Conservation (phyloP, 139 green algal species). For the Axilococcus clingmanii region DNA sequence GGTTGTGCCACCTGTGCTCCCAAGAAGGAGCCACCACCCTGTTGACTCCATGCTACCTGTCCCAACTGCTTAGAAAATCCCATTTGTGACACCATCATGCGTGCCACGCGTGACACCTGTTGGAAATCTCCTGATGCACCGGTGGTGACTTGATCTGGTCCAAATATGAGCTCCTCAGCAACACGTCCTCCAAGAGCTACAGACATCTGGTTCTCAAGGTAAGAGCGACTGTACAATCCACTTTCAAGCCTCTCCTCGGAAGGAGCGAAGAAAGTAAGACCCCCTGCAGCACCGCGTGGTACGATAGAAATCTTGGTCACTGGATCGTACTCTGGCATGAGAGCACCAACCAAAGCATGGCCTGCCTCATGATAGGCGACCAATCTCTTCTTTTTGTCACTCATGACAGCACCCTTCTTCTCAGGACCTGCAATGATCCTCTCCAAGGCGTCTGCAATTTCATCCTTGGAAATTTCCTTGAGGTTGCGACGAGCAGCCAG, state of each 20-base stretch:
- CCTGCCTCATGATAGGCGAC: conserved; percentile 97
- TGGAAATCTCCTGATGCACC: conserved; percentile 89
- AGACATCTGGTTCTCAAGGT: conserved; percentile 63
- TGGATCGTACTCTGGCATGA: conserved; percentile 99
- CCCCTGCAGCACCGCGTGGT: conserved; percentile 84
- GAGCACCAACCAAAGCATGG: conserved; percentile 86
- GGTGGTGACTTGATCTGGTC: conserved; percentile 92
- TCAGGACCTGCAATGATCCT: conserved; percentile 97
- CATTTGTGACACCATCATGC: conserved; percentile 93
- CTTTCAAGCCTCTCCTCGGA: conserved; percentile 83
- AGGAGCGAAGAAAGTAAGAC: conserved; percentile 92
- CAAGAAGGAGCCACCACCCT: conserved; percentile 75
- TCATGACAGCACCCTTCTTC: conserved; percentile 96
- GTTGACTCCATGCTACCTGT: conserved; percentile 68
- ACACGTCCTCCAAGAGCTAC: conserved; percentile 89
- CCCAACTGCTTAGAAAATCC: conserved; percentile 89
- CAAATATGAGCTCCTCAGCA: conserved; percentile 99
- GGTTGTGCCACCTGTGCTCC: conserved; percentile 70
- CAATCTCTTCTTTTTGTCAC: conserved; percentile 89
- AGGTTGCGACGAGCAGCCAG: conserved; percentile 86
- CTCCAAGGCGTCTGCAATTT: conserved; percentile 97
- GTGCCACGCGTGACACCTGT: conserved; percentile 46
- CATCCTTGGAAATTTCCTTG: conserved; percentile 98
- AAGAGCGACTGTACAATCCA: conserved; percentile 73
- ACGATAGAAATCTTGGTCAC: conserved; percentile 99